phyloP scores from a whole-genome alignment of 306 rosid genomes.

The Cicer judaicum region DNA sequence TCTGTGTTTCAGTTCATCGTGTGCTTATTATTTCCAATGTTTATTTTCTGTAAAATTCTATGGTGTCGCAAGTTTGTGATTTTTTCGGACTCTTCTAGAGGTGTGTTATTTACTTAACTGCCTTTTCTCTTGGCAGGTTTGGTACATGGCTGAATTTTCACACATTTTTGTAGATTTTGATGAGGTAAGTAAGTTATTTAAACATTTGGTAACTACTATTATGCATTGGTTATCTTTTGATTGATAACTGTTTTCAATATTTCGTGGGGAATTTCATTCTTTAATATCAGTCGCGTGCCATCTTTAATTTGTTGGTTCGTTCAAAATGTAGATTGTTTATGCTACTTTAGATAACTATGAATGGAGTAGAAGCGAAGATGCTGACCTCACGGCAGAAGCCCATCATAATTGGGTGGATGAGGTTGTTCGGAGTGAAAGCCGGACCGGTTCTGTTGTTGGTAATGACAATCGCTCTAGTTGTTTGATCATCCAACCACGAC shows the following conservation, averaged over 20 bases:
- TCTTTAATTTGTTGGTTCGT: slow-evolving; percentile 38
- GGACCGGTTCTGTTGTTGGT: slow-evolving; percentile 60
- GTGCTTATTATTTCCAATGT: slow-evolving; percentile 1
- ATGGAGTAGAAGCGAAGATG: slow-evolving; percentile 57
- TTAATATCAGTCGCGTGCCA: not conserved
- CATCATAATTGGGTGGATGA: slow-evolving; percentile 98
- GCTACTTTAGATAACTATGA: slow-evolving; percentile 77
- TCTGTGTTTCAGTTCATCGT: slow-evolving; percentile 1
- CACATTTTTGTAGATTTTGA: slow-evolving; percentile 77
- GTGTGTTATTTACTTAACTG: slow-evolving; percentile 33
- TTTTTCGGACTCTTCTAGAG: not conserved
- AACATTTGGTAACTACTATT: not conserved
- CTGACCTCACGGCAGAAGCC: slow-evolving; percentile 55
- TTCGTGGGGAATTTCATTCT: slow-evolving; percentile 8
- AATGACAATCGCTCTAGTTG: slow-evolving; percentile 56
- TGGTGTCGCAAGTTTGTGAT: not conserved
- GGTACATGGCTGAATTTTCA: slow-evolving; percentile 92
- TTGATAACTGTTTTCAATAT: slow-evolving; percentile 12
- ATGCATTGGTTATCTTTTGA: slow-evolving; percentile 7
- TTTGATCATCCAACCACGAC: slow-evolving; percentile 65
- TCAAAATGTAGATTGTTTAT: slow-evolving; percentile 67
- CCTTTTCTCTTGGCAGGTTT: slow-evolving; percentile 65
- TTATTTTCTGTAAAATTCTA: not conserved
- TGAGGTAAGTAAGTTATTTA: slow-evolving; percentile 62
- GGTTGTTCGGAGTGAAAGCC: slow-evolving; percentile 81